Base-by-base conservation (phyloP, 1,139 yeast genomes). In the Blastobotrys arbuscula region DNA sequence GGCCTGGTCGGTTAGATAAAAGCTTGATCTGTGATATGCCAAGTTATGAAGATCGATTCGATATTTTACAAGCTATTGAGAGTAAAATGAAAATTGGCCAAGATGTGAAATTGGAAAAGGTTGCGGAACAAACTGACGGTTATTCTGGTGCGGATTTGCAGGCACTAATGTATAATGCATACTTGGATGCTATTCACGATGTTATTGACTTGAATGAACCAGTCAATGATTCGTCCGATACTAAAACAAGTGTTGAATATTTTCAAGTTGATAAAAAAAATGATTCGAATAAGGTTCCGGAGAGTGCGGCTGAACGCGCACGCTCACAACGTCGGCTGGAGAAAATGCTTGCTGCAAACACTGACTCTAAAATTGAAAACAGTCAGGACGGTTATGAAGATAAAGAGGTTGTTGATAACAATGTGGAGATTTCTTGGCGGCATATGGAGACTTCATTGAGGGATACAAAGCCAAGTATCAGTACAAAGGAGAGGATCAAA, bases 1-100 rank as follows among this genome's bases (percentile, higher is more conserved):
- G 98, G 64, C 98, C 98, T 0, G 98, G 98, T 19, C 80, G 98
- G 69, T 74, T 92, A 60, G 98, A 92, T 66, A 92, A 92, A 65
- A 81, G 94, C 63, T 82, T 92, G 24, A 74, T 92, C 16, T 92
- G 98, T 70, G 94, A 84, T 59, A 78, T 92, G 78, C 98, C 98
- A 0, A 71, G 72, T 57, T 71, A 59, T 39, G 78, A 75, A 2
- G 96, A 89, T 57, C 70, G 97, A 39, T 64, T 80, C 36, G 95
- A 85, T 61, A 90, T 92, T 46, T 66, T 94, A 51, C 59, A 66
- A 41, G 79, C 88, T 5, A 79, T 86, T 44, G 76, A 83, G 4
- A 68, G 61, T 2, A 64, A 61, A 33, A 66, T 70, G 68, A 65
- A 44, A 45, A 58, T 69, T 2, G 48, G 59, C 8, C 66, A 65